These are phyloP conservation scores for Pseudohyphozyma bogoriensis DNA, from an alignment of 768 basidiomycete genomes.

Conservation along the genomic window DNA sequence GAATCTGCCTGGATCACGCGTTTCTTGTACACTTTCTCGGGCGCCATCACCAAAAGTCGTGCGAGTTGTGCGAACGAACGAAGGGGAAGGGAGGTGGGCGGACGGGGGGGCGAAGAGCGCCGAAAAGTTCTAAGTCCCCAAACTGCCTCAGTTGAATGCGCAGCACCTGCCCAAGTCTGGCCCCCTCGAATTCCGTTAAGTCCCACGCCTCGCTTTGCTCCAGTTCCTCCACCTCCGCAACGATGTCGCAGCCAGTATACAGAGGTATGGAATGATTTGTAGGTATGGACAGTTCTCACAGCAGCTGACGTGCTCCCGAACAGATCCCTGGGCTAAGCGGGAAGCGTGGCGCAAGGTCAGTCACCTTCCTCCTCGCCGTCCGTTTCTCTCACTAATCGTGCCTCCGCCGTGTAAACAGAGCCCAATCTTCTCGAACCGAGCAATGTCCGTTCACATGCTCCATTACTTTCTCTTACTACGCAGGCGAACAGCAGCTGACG, in stretches of 20 bases:
- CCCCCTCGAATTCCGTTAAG: too few species aligned
- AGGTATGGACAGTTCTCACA: not conserved
- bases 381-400: not conserved
- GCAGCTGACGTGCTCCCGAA: not conserved
- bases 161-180: too few species aligned
- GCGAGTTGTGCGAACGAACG: too few species aligned
- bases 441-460: slow-evolving; percentile 7
- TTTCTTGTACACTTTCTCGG: slow-evolving; percentile 29
- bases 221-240: too few species aligned
- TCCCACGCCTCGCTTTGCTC: too few species aligned
- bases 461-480: not conserved
- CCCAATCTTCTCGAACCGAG: slow-evolving; percentile 20
- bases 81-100: not conserved
- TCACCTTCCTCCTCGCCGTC: not conserved
- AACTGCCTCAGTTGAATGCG: not conserved
- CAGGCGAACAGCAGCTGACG: not conserved
- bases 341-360: slow-evolving; percentile 25
- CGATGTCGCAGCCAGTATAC: not conserved
- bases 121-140: not conserved
- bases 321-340: slow-evolving; percentile 11
- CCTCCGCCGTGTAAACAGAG: too few species aligned
- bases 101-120: not conserved
- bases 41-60: too few species aligned
- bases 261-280: too few species aligned
- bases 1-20: slow-evolving; percentile 24